A percentile compares a stretch with the other conserved stretches of the same genome.
phyloP scores from a whole-genome alignment of 176 grass and related monocot species.

The Zea mays region DNA sequence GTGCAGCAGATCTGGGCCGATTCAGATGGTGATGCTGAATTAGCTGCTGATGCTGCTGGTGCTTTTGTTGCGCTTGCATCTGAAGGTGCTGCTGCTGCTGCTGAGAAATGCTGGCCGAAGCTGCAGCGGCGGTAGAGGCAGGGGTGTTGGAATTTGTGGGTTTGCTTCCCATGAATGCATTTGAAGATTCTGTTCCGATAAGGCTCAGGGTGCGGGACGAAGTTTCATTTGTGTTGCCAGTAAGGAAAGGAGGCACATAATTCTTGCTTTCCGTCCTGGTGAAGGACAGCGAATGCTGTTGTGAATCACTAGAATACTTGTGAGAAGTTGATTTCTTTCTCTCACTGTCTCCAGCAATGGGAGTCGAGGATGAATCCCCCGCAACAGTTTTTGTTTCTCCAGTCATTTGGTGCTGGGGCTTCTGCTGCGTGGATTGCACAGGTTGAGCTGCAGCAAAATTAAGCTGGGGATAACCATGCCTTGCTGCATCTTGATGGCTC shows the following conservation, averaged over 20 bases:
- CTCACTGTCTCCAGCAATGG: conserved; percentile 50
- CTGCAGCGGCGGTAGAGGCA: conserved; percentile 47
- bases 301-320: conserved; percentile 48
- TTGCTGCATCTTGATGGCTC: conserved; percentile 69
- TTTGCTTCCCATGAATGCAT: conserved; percentile 55
- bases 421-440: conserved; percentile 59
- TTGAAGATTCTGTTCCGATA: conserved; percentile 59
- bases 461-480: conserved; percentile 73
- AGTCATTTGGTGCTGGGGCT: conserved; percentile 48
- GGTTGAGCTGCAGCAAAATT: conserved; percentile 51
- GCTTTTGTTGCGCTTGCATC: conserved; percentile 43
- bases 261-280: conserved; percentile 64
- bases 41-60: conserved; percentile 48
- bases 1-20: conserved; percentile 70
- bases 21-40: conserved; percentile 59
- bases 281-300: conserved; percentile 87
- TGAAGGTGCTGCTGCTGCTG: conserved; percentile 55
- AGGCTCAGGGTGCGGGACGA: conserved; percentile 70
- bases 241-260: conserved; percentile 50
- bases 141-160: conserved; percentile 35
- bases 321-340: conserved; percentile 59
- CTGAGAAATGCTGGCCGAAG: conserved; percentile 40
- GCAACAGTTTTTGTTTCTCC: conserved; percentile 65
- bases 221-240: conserved; percentile 50
- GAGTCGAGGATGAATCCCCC: conserved; percentile 56